Evolutionary conservation across 768 basidiomycete genomes (phyloP), one percentile per base, ranked within the genome.

Genomic region (Trametes punicea): DNA sequence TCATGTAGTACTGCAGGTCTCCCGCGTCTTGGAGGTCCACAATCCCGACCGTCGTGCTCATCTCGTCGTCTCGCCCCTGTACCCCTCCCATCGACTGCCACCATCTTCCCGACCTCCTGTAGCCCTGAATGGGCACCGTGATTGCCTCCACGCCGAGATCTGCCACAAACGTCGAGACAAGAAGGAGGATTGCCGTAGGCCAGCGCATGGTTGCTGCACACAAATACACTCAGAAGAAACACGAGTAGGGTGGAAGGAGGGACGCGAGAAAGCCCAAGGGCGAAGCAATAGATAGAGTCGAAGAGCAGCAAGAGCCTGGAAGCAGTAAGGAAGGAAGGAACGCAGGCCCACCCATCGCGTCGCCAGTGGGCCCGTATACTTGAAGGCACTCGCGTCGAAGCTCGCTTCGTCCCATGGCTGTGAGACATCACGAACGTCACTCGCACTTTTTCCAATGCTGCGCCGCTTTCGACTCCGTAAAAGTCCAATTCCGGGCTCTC

Each of bases 1-100:
- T 67, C 21, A 63, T 62, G 46, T 55, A 64, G 51, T 71, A 71
- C 46, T 64, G 62, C 46, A 69, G 42, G 46, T 70, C 68, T 5
- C 55, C 53, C 25, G 45, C 31, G 54, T 69, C 62, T 26, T 45
- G 44, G n/a, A 51, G 33, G 42, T 64, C 46, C 36, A 58, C 47
- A 10, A 54, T 36, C 29, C 57, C 44, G 47, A 47, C 33, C 49
- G 20, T 21, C 18, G 6, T 49, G 2, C 21, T 51, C 54, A 57
- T 55, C 51, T 56, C 20, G 49, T 54, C 18, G 16, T 38, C 16
- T 26, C 42, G 25, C 63, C 39, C 8, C 26, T 26, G 26, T 23
- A 51, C 36, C 9, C 50, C 53, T 15, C 55, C 55, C 21, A 51
- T 16, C n/a, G 47, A 33, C 48, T 48, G 10, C 57, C 56, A 47